phyloP scores from a whole-genome alignment of 2,329 filamentous ascomycete species.

The Colletotrichum agaves region DNA sequence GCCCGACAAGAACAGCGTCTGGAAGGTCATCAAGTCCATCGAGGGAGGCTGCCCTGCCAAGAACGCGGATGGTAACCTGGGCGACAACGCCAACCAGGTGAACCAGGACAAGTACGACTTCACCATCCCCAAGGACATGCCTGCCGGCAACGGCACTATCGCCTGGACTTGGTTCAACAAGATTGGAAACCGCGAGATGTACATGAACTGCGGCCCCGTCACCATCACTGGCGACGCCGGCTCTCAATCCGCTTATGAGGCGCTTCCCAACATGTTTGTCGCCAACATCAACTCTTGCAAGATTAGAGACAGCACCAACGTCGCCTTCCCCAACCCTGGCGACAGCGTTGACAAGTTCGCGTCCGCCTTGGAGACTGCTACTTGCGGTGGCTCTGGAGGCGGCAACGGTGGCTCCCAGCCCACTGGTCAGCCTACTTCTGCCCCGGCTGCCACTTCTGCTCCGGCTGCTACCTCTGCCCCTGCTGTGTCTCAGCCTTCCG shows the following conservation, averaged over 20 bases:
- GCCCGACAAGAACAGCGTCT: conserved; percentile 74
- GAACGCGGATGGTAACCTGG: conserved; percentile 67
- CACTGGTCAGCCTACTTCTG: conserved; percentile 36
- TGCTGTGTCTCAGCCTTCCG: conserved; percentile 36
- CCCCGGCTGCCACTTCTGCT: conserved; percentile 36
- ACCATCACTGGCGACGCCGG: conserved; percentile 67
- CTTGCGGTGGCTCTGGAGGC: background rate
- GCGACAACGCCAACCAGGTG: conserved; percentile 52
- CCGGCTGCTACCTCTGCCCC: conserved; percentile 34
- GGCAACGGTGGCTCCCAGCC: conserved; percentile 7
- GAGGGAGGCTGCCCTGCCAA: conserved; percentile 84
- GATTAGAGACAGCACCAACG: conserved; percentile 56
- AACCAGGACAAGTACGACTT: conserved; percentile 73
- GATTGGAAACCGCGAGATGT: conserved; percentile 92
- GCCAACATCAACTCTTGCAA: conserved; percentile 73
- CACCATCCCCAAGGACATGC: conserved; percentile 76
- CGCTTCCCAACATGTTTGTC: conserved; percentile 79
- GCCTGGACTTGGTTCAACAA: conserved; percentile 98
- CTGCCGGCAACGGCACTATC: conserved; percentile 80
- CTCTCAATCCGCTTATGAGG: conserved; percentile 62
- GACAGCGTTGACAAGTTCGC: background rate
- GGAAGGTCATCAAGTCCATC: conserved; percentile 91
- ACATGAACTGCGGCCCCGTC: conserved; percentile 93
- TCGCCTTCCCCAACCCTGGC: conserved; percentile 11
- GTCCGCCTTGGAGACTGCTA: background rate